Conservation (phyloP, 495 filamentous ascomycete genomes). For the Lindgomyces ingoldianus region DNA sequence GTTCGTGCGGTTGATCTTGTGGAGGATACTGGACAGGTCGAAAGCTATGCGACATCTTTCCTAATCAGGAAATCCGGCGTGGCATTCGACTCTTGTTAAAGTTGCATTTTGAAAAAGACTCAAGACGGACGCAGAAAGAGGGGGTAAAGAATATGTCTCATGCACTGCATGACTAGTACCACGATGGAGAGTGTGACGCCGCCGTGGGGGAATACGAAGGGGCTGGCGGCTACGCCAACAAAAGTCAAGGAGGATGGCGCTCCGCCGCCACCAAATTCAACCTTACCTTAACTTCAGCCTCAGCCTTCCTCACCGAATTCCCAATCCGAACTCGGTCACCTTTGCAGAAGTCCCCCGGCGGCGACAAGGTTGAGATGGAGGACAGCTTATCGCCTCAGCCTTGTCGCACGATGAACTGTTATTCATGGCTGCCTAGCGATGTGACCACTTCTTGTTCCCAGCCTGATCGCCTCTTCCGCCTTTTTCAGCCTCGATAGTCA, state of each 20-base stretch:
- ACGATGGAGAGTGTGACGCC: no score
- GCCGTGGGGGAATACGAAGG: slow-evolving; percentile 10
- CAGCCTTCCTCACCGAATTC: no score
- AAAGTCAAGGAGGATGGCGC: not conserved
- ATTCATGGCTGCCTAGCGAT: no score
- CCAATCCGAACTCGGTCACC: no score
- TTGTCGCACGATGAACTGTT: not conserved
- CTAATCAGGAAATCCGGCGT: not conserved
- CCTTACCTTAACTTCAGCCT: not conserved
- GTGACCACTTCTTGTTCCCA: no score
- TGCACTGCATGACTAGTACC: no score
- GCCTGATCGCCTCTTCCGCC: no score
- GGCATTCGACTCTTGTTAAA: not conserved
- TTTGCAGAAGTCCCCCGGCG: no score
- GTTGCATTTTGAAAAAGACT: not conserved
- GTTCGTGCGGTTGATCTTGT: not conserved
- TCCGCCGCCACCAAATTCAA: not conserved
- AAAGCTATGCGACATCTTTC: not conserved
- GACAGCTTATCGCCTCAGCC: not conserved
- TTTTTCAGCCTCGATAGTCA: no score
- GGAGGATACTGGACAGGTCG: not conserved
- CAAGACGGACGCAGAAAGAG: not conserved
- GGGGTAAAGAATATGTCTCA: no score
- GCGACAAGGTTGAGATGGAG: not conserved
- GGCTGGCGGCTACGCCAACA: not conserved